Percentiles rank a stretch among this genome's conserved stretches.
phyloP scores from a whole-genome alignment of 192 early-diverging fungal species.

The Backusella mclennaniae region DNA sequence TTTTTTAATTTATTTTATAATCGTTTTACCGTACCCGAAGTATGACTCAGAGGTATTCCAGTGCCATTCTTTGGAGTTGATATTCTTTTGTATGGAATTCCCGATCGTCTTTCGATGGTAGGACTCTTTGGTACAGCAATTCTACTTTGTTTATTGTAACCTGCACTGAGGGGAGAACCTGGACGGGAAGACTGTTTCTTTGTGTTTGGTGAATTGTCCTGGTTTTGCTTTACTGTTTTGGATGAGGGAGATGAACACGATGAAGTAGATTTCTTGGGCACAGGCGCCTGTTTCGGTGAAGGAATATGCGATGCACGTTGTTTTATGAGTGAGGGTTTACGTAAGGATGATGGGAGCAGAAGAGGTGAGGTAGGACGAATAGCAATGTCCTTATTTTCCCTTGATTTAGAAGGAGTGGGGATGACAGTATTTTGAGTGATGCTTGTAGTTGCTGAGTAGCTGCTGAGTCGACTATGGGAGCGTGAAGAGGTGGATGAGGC shows the following conservation, averaged over 20 bases:
- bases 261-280: background rate
- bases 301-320: slow-evolving; percentile 36
- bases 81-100: background rate
- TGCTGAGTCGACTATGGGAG: background rate
- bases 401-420: background rate
- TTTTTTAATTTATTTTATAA: background rate
- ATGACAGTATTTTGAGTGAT: background rate
- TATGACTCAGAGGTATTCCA: background rate
- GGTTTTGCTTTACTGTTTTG: background rate
- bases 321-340: slow-evolving; percentile 11
- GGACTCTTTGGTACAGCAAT: background rate
- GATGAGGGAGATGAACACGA: background rate
- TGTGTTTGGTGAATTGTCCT: background rate
- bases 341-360: background rate
- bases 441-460: background rate
- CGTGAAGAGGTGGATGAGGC: background rate
- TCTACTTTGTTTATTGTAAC: background rate
- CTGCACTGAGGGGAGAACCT: background rate
- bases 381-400: background rate
- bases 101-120: background rate
- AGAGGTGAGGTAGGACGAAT: background rate
- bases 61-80: background rate
- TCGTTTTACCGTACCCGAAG: background rate
- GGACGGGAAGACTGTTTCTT: background rate
- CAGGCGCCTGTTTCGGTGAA: background rate